These are phyloP conservation scores for Pythium sp. DNA, from an alignment of 352 stramenopile species.

Conservation along the genomic window DNA sequence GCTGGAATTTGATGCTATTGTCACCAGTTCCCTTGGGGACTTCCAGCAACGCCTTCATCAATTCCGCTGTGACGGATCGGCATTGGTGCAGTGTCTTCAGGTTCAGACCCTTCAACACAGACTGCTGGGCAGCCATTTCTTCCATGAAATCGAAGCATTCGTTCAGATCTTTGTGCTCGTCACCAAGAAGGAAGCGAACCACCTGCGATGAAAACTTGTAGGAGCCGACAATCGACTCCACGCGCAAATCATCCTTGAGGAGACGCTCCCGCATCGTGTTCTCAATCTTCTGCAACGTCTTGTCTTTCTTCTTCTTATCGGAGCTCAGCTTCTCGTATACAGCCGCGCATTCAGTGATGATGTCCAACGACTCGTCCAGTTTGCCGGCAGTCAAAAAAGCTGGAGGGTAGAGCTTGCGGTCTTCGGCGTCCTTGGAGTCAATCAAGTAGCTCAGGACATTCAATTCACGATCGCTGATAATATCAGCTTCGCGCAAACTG, in stretches of 20 bases:
- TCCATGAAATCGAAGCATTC: constrained; percentile 88
- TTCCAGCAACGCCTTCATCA: constrained; percentile 87
- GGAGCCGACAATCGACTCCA: constrained; percentile 78
- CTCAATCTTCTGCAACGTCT: constrained; percentile 84
- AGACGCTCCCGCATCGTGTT: constrained; percentile 82
- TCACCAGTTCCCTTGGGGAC: constrained; percentile 73
- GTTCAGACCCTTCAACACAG: constrained; percentile 80
- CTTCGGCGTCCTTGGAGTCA: constrained; percentile 70
- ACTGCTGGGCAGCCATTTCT: constrained; percentile 72
- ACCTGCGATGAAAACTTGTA: constrained; percentile 89
- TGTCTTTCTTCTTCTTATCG: constrained; percentile 90
- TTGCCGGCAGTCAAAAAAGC: constrained; percentile 85
- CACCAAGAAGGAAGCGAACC: constrained; percentile 70
- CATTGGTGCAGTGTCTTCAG: constrained; percentile 76
- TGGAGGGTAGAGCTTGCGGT: constrained; percentile 79
- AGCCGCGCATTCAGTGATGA: constrained; percentile 73
- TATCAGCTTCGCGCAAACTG: constrained; percentile 76
- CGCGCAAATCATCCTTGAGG: constrained; percentile 80
- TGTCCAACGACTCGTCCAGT: constrained; percentile 85
- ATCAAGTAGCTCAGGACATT: constrained; percentile 88
- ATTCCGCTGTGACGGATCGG: constrained; percentile 55
- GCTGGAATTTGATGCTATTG: constrained; percentile 87
- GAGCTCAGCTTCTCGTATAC: constrained; percentile 82
- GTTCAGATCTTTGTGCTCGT: constrained; percentile 81
- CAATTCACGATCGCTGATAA: constrained; percentile 82